These are phyloP conservation scores for Coemansia umbellata DNA, from an alignment of 192 early-diverging fungal species.

Conservation along the genomic window DNA sequence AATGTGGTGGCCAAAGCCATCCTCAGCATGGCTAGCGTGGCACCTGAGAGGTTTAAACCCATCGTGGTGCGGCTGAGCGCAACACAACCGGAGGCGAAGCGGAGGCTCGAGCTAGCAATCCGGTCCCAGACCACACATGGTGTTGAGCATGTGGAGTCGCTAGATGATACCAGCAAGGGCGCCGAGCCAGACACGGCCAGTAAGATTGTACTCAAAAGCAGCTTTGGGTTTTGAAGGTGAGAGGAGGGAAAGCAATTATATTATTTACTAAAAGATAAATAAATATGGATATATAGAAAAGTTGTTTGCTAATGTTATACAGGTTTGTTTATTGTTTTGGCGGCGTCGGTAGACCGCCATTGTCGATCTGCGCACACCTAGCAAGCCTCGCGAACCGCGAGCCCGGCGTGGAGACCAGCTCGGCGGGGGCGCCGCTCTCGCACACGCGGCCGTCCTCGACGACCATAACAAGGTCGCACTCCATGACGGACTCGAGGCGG, in stretches of 20 bases:
- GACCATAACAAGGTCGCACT: constrained; percentile 27
- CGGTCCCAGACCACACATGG: constrained; percentile 1
- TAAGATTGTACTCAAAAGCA: constrained; percentile 25
- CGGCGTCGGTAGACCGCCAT: constrained; percentile 6
- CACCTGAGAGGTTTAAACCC: constrained; percentile 10
- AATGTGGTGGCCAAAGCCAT: constrained; percentile 22
- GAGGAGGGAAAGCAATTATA: no score
- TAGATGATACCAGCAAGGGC: not conserved
- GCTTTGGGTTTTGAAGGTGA: constrained; percentile 25
- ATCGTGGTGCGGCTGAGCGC: constrained; percentile 20
- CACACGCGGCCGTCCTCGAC: constrained; percentile 24
- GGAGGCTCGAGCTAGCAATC: constrained; percentile 22
- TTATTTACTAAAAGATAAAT: no score
- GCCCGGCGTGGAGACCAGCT: not conserved
- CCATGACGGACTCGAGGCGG: constrained; percentile 42
- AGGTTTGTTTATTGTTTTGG: not conserved
- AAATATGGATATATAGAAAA: not conserved
- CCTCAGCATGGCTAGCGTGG: constrained; percentile 14
- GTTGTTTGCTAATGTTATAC: no score
- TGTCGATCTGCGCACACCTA: not conserved
- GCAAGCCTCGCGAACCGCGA: constrained; percentile 10
- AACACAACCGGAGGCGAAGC: constrained; percentile 23
- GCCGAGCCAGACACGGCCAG: not conserved
- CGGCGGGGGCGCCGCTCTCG: constrained; percentile 12
- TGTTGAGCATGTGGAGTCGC: not conserved